Evolutionary conservation across 2,329 filamentous ascomycete genomes (phyloP), one percentile per base, ranked within the genome.

Genomic region (Tolypocladium tundrense): DNA sequence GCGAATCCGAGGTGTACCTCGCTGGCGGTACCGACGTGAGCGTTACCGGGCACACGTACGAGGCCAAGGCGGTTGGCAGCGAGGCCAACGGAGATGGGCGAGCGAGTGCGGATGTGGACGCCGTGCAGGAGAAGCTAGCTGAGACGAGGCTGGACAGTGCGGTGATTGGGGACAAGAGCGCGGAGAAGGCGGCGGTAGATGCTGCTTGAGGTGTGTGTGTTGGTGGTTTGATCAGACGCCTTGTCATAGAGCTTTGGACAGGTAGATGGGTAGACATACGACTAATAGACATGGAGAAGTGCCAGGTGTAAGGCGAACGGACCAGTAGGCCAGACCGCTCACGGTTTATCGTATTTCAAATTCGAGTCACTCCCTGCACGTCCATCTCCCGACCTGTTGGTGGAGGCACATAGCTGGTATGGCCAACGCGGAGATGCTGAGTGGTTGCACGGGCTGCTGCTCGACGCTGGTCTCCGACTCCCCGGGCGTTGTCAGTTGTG

Each of bases 1-100:
- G 94, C 35, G 92, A 97, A 75, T 87, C 83, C 56, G 94, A 99
- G 75, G 82, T 86, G 60, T 96, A 93, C 67, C 79, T 99, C n/a
- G 84, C 85, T 62, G 93, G 93, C 6, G 73, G 72, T 35, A 70
- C 69, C 0, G 70, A 72, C 24, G 62, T 64, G 37, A 74, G 73
- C 62, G 60, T 73, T 59, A 66, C 64, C 50, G 72, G 72, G 1
- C 58, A 70, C 60, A 67, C 63, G 62, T 71, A 69, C 55, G 64
- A 62, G 11, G 35, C 37, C 35, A 39, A 11, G 43, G 37, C 33
- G 9, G 21, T 19, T n/a, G 54, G 24, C 31, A 19, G 31, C 31
- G 31, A 52, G 31, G 31, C 40, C 24, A 13, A 37, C 27, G 21
- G 19, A 21, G 16, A 2, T 19, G 7, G 54, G 7, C n/a, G n/a